Evolutionary conservation across 768 basidiomycete genomes (phyloP), one percentile per base, ranked within the genome.

Genomic region (Hericium alpestre): DNA sequence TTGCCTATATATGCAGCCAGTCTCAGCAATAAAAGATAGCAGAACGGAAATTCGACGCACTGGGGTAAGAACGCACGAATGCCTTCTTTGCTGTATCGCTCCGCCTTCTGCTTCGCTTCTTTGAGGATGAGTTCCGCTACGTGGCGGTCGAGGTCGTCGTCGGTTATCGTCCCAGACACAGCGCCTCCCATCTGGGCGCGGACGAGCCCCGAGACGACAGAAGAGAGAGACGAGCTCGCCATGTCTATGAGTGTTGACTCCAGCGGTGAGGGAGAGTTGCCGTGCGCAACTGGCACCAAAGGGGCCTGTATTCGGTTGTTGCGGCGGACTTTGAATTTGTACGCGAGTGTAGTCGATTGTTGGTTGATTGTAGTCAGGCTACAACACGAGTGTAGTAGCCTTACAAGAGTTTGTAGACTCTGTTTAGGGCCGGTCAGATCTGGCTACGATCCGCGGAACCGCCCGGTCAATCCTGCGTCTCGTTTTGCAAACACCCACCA

Each of bases 51-150:
- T 0, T 18, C 16, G 27, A 71, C 75, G 59, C 60, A 80, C 85
- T 75, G 75, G 38, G 76, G 80, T 37, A 93, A 76, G 65, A 91
- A 91, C 1, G 90, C 93, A 9, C 82, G 74, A 51, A 95, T 77
- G 2, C 93, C 93, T 25, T 86, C 76, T 65, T 86, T 80, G 54
- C 75, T 72, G 67, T 93, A 97, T 57, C 73, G 77, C 64, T 87
- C 83, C 38, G 92, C 92, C 70, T 93, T 90, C 76, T 86, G 84
- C 73, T 90, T 92, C 1, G 96, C 95, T 70, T 98, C 96, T 62
- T 81, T 84, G 41, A 97, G 80, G 53, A 99, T 86, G 56, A 98
- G 79, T 53, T 93, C 88, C 2, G 92, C 92, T 27, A 99, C 91
- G 65, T 91, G 90, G 48, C 82, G 80, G 71, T 98, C 95, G 49